These are phyloP conservation scores for Phtheirospermum japonicum DNA, from an alignment of 257 asterid species.

Conservation along the genomic window DNA sequence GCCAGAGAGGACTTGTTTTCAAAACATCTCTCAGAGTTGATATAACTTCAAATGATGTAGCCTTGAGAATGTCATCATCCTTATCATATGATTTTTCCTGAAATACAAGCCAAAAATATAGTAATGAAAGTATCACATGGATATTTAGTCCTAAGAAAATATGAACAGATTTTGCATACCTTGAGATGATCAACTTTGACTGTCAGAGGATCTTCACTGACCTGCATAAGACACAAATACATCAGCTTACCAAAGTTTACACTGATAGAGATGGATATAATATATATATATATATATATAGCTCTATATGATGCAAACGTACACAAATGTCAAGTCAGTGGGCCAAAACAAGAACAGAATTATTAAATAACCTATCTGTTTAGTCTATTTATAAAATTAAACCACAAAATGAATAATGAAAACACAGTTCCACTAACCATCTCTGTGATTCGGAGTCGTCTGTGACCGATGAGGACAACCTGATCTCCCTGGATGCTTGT, in stretches of 20 bases:
- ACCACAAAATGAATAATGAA: neutral
- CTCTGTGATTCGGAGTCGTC: constrained; percentile 88
- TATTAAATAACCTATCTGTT: neutral
- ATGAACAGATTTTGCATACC: constrained; percentile 40
- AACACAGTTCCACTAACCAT: constrained; percentile 54
- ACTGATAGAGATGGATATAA: constrained; percentile 14
- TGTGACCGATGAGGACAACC: constrained; percentile 90
- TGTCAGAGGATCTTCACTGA: constrained; percentile 91
- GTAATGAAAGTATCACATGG: constrained; percentile 19
- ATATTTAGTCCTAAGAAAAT: neutral
- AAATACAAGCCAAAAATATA: constrained; percentile 31
- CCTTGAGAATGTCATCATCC: constrained; percentile 89
- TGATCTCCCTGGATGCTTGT: constrained; percentile 93
- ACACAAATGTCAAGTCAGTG: too few species aligned
- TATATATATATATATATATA: neutral
- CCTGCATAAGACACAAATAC: constrained; percentile 53
- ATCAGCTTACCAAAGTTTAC: constrained; percentile 30
- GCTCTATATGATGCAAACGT: too few species aligned
- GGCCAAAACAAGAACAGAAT: neutral
- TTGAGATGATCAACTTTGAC: constrained; percentile 96
- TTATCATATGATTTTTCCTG: constrained; percentile 83
- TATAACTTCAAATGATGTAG: constrained; percentile 93
- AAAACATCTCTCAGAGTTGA: constrained; percentile 88
- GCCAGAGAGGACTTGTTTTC: constrained; percentile 92
- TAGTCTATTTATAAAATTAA: neutral